Evolutionary conservation across 306 rosid genomes (phyloP), one percentile per base, ranked within the genome.

Genomic region (Inga oerstediana): DNA sequence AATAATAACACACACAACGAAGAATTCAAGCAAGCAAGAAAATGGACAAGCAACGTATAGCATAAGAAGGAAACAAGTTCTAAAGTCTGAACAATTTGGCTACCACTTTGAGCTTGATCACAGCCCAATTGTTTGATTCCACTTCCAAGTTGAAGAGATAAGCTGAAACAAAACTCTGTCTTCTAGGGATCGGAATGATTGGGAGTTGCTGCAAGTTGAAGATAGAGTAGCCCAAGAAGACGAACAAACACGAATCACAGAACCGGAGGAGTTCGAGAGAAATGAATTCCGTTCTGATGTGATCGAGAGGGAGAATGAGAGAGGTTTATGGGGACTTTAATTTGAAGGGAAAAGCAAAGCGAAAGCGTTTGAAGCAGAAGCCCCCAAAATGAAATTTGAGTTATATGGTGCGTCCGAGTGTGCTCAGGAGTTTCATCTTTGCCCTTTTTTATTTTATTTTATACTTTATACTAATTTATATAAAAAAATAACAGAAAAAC

Each of bases 61-160:
- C 62, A 75, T 6, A 10, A 67, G 48, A 24, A 62, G 44, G 79
- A 61, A 62, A 58, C 2, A 24, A 78, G 69, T 58, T 52, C 37
- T 17, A 65, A 58, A 24, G 46, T 52, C 27, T 17, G 72, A 58
- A 24, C 59, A n/a, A 65, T 43, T 6, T 2, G 49, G 77, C 13
- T 58, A 90, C 94, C 93, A 85, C 72, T 17, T 16, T 44, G 72
- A 85, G 79, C 78, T 81, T 65, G 87, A 84, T 82, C 79, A 84
- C 46, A 74, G 75, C 52, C 73, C 22, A 82, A 78, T 80, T 52
- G 84, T 80, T 41, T 35, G 61, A 84, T 72, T 41, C 20, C 62
- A 46, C 76, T 71, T n/a, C 32, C 3, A 39, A 74, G 87, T 67
- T 76, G 76, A 81, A 51, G 51, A 69, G 68, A 41, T 84, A 82